These are phyloP conservation scores for Neoarthrinium moseri DNA, from an alignment of 2,329 filamentous ascomycete genomes.

Conservation along the genomic window DNA sequence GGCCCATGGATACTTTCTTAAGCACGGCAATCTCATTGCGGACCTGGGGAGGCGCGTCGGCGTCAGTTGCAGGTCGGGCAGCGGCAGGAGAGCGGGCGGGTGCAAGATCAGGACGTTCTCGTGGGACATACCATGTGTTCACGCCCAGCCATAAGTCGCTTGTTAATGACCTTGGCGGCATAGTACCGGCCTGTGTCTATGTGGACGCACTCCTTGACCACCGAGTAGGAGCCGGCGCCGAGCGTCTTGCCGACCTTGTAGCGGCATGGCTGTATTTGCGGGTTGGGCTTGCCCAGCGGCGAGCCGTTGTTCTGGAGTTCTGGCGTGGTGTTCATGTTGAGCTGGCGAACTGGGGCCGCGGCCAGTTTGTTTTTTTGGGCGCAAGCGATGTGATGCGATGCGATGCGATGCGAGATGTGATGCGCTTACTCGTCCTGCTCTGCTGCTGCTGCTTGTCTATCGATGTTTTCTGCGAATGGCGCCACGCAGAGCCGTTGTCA, in stretches of 20 bases:
- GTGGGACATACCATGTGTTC: constrained; percentile 83
- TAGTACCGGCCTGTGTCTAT: constrained; percentile 98
- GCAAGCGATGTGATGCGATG: too few species aligned
- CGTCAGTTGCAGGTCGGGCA: background rate
- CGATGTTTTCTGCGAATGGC: too few species aligned
- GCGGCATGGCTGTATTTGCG: constrained; percentile 87
- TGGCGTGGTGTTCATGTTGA: too few species aligned
- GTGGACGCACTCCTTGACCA: constrained; percentile 98
- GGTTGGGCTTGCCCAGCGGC: constrained; percentile 31
- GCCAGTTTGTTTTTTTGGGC: too few species aligned
- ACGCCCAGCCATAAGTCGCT: constrained; percentile 92
- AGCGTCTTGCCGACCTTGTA: constrained; percentile 99
- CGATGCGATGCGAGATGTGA: too few species aligned
- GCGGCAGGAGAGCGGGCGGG: too few species aligned
- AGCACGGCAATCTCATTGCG: constrained; percentile 97
- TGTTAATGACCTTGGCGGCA: constrained; percentile 99
- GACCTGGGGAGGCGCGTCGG: constrained; percentile 52
- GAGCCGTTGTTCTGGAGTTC: constrained; percentile 22
- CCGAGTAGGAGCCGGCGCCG: constrained; percentile 94
- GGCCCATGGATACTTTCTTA: constrained; percentile 98
- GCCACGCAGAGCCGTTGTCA: too few species aligned
- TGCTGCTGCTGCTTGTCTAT: too few species aligned
- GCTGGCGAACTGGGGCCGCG: too few species aligned
- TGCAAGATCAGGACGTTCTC: too few species aligned
- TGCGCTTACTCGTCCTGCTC: too few species aligned